phyloP scores from a whole-genome alignment of 108 stramenopile genomes.

The Pinguiococcus pyrenoidosus region DNA sequence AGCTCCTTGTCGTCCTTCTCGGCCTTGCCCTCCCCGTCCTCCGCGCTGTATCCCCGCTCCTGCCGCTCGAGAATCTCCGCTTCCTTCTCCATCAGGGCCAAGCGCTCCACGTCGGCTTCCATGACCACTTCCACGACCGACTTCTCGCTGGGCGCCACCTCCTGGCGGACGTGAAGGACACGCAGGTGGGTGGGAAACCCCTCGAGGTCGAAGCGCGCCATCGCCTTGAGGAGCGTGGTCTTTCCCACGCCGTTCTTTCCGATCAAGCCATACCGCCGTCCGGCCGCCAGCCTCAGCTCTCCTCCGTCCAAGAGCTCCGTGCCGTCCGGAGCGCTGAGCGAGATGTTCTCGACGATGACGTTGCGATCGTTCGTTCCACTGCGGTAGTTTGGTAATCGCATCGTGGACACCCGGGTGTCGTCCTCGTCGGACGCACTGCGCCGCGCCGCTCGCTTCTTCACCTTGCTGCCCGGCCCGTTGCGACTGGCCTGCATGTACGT shows the following conservation, averaged over 20 bases:
- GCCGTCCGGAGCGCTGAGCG: slow-evolving; percentile 15
- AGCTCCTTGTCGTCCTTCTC: slow-evolving; percentile 9
- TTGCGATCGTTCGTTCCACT: slow-evolving; percentile 28
- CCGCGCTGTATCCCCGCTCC: slow-evolving; percentile 41
- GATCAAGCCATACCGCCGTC: slow-evolving; percentile 47
- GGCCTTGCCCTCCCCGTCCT: slow-evolving; percentile 10
- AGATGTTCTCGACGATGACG: slow-evolving; percentile 36
- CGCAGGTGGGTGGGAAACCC: slow-evolving; percentile 46
- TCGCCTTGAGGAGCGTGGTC: slow-evolving; percentile 55
- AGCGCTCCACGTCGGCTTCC: slow-evolving; percentile 49
- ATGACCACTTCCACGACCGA: slow-evolving; percentile 43
- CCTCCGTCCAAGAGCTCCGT: slow-evolving; percentile 9
- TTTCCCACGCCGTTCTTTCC: slow-evolving; percentile 78
- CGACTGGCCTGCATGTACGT: no score
- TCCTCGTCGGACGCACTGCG: background rate
- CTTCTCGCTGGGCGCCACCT: slow-evolving; percentile 29
- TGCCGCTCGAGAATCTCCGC: slow-evolving; percentile 27
- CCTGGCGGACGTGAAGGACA: slow-evolving; percentile 65
- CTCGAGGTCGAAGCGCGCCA: slow-evolving; percentile 40
- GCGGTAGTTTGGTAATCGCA: slow-evolving; percentile 37
- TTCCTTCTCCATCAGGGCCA: slow-evolving; percentile 30
- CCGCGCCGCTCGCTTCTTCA: background rate
- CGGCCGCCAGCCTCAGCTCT: slow-evolving; percentile 8
- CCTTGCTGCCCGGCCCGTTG: background rate
- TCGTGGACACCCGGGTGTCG: slow-evolving; percentile 2